Conservation (phyloP, 768 basidiomycete genomes). For the Phaeotremella skinneri region DNA sequence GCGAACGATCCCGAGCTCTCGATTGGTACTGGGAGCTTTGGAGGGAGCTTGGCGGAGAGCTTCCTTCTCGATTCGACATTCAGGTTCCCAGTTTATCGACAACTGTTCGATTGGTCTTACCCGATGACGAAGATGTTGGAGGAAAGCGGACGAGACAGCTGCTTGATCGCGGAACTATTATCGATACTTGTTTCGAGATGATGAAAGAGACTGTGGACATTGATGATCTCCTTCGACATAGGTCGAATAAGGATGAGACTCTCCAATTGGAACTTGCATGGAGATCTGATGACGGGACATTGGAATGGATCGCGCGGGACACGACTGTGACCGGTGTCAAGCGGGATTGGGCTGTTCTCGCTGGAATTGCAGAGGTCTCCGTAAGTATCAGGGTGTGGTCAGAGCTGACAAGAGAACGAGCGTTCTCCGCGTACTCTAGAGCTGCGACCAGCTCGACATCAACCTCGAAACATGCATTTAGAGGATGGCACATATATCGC, state of each 20-base stretch:
- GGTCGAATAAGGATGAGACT: constrained; percentile 55
- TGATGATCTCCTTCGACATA: constrained; percentile 61
- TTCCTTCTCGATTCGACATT: constrained; percentile 70
- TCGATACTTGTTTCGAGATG: constrained; percentile 63
- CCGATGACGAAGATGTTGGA: constrained; percentile 55
- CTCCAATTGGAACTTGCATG: constrained; percentile 68
- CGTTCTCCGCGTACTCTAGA: constrained; percentile 57
- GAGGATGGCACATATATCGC: constrained; percentile 58
- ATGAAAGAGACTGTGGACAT: constrained; percentile 63
- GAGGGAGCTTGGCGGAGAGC: constrained; percentile 68
- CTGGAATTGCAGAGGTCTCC: constrained; percentile 70
- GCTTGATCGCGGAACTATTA: constrained; percentile 64
- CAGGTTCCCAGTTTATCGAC: constrained; percentile 66
- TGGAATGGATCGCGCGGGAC: constrained; percentile 85
- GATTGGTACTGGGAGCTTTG: constrained; percentile 92
- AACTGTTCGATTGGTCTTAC: constrained; percentile 68
- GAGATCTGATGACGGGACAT: constrained; percentile 62
- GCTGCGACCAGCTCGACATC: constrained; percentile 71
- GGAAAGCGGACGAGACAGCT: constrained; percentile 55
- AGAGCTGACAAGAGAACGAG: constrained; percentile 19
- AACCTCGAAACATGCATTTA: constrained; percentile 55
- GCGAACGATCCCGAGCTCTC: constrained; percentile 69
- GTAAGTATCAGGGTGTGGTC: constrained; percentile 53
- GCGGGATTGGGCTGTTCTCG: constrained; percentile 71
- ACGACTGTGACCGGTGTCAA: constrained; percentile 57